These are phyloP conservation scores for Penicillium sp. DNA, from an alignment of 2,329 filamentous ascomycete species.

Conservation along the genomic window DNA sequence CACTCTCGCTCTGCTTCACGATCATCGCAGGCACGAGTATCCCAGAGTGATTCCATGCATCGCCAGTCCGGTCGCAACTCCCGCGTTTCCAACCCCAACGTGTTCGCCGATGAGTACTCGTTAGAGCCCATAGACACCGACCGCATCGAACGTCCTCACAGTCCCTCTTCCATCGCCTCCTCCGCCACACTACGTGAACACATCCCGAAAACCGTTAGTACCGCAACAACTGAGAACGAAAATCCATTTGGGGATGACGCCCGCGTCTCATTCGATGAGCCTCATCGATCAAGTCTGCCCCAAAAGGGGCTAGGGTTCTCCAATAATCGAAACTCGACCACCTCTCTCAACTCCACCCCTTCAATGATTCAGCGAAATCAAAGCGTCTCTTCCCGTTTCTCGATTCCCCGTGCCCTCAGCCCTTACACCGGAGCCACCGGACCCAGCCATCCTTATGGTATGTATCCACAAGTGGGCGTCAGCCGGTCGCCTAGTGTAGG, in stretches of 20 bases:
- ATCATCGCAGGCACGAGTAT: constrained; percentile 30
- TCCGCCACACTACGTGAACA: constrained; percentile 34
- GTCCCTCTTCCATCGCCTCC: constrained; percentile 35
- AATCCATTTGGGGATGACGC: constrained; percentile 41
- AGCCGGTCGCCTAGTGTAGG: constrained; percentile 64
- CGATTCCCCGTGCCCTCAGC: constrained; percentile 54
- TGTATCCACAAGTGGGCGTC: constrained; percentile 72
- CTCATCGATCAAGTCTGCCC: constrained; percentile 37
- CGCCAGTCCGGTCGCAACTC: constrained; percentile 34
- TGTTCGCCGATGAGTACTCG: constrained; percentile 53
- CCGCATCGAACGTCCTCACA: constrained; percentile 33
- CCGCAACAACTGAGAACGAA: constrained; percentile 28
- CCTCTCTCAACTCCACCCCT: constrained; percentile 31
- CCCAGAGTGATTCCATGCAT: constrained; percentile 31
- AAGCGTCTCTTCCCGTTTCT: constrained; percentile 48
- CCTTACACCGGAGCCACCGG: constrained; percentile 70
- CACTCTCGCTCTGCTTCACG: constrained; percentile 37
- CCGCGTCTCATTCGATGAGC: constrained; percentile 34
- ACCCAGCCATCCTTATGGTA: constrained; percentile 80
- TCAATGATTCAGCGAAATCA: constrained; percentile 43
- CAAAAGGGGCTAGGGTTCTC: constrained; percentile 33
- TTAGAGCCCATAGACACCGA: constrained; percentile 44
- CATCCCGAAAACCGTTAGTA: constrained; percentile 24
- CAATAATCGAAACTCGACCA: constrained; percentile 34
- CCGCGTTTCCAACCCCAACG: constrained; percentile 42